These are phyloP conservation scores for Pleurotus giganteus DNA, from an alignment of 768 basidiomycete species.

Conservation along the genomic window DNA sequence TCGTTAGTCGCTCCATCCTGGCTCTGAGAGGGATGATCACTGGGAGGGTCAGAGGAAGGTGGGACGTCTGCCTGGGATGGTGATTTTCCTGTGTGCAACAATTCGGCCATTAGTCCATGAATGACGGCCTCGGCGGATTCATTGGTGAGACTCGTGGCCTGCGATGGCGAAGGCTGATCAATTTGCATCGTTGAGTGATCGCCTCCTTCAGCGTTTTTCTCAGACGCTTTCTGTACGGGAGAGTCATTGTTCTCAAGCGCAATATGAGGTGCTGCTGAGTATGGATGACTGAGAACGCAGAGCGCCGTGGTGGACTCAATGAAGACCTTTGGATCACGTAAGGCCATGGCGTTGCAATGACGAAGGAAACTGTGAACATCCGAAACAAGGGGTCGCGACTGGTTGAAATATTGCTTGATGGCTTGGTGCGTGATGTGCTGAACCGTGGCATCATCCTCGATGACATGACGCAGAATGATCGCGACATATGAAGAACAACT, in stretches of 20 bases:
- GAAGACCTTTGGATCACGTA: conserved; percentile 79
- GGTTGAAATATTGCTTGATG: conserved; percentile 76
- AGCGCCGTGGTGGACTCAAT: conserved; percentile 67
- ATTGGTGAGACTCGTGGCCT: conserved; percentile 22
- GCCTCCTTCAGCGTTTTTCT: conserved; percentile 20
- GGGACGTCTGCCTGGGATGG: conserved; percentile 31
- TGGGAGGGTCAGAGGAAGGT: conserved; percentile 8
- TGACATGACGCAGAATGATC: conserved; percentile 87
- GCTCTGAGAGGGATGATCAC: conserved; percentile 13
- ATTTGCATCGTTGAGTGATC: conserved; percentile 55
- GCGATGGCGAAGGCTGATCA: conserved; percentile 32
- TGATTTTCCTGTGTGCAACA: conserved; percentile 58
- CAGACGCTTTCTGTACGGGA: conserved; percentile 15
- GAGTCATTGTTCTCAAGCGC: conserved; percentile 43
- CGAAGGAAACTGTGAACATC: conserved; percentile 76
- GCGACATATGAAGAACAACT: conserved; percentile 82
- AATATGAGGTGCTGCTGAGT: conserved; percentile 53
- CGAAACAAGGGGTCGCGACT: conserved; percentile 61
- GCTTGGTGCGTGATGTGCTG: conserved; percentile 78
- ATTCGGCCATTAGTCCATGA: conserved; percentile 71
- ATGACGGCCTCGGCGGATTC: conserved; percentile 58
- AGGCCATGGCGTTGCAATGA: conserved; percentile 71
- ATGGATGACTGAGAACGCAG: conserved; percentile 73
- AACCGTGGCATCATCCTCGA: conserved; percentile 72
- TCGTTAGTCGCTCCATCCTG: conserved; percentile 10